These are phyloP conservation scores for Carex myosuroides DNA, from an alignment of 176 grass and related monocot genomes.

Conservation along the genomic window DNA sequence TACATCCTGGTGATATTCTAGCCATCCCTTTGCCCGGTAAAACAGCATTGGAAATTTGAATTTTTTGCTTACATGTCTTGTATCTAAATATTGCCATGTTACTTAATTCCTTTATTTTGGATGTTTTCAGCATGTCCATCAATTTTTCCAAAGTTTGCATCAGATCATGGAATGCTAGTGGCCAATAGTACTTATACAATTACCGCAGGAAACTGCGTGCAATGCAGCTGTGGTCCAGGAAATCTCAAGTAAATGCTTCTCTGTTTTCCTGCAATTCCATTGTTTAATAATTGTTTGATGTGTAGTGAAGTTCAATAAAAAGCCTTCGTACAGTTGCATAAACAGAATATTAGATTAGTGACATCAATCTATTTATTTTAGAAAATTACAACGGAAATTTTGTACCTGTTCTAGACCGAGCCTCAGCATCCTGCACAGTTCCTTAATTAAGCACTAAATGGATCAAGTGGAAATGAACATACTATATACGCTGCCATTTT, in stretches of 20 bases:
- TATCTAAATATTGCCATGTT: not conserved
- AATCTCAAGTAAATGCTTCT: slow-evolving; percentile 67
- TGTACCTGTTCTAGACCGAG: not conserved
- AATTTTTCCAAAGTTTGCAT: slow-evolving; percentile 52
- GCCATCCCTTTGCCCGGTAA: slow-evolving; percentile 78
- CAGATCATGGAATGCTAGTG: slow-evolving; percentile 73
- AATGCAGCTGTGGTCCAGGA: slow-evolving; percentile 80
- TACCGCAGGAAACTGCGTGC: slow-evolving; percentile 69
- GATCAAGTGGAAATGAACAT: not conserved
- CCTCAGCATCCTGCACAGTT: not conserved
- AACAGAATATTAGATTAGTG: not conserved
- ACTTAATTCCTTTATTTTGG: not conserved
- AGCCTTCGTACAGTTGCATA: not conserved
- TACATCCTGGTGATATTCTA: slow-evolving; percentile 66
- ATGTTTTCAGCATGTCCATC: slow-evolving; percentile 61
- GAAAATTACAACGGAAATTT: not conserved
- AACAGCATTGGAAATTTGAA: not conserved
- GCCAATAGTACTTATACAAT: slow-evolving; percentile 81
- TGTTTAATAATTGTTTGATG: not conserved
- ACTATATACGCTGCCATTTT: not conserved
- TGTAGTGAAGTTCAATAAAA: not conserved
- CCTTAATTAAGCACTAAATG: not conserved
- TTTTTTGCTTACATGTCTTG: not conserved
- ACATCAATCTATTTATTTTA: not conserved
- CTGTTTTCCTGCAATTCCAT: not conserved